Evolutionary conservation across 2,329 filamentous ascomycete genomes (phyloP), one percentile per base, ranked within the genome.

Genomic region (Pseudogymnoascus sp.): DNA sequence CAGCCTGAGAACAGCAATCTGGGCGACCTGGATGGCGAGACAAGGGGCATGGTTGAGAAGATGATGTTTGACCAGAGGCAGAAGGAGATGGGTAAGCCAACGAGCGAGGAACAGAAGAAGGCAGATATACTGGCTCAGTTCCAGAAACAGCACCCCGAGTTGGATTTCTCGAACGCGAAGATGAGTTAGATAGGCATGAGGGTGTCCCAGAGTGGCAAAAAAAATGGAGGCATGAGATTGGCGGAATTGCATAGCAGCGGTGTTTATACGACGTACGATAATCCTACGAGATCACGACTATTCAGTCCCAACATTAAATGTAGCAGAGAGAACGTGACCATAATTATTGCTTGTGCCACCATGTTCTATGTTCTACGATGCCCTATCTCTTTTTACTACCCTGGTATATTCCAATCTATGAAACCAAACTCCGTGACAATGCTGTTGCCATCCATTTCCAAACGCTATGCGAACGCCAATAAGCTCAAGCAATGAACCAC

Each of bases 31-130:
- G 93, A 98, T 73, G 95, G 95, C 65, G 90, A 96, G 82, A 99
- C 95, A 62, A 85, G 95, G 67, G 85, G 87, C 64, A 98, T 99
- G 93, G 95, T 99, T 50, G 95, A 99, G 86, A 99, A 99, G 85
- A 99, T 99, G 95, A 99, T 99, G 95, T 99, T 84, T 72, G 95
- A 99, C 79, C 95, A 99, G 82, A 83, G 90, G 69, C 93, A 98
- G 80, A 99, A 99, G 85, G 93, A 98, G 80, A 81, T 84, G 76
- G 95, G 95, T 4, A 83, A 89, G 76, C 91, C 92, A 56, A 92
- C 89, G 11, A 96, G 91, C 68, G 95, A 98, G 69, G 95, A 99
- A 80, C 88, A 96, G 83, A 91, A 93, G 82, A 98, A 98, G 84
- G 78, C 87, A 73, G 93, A 99, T 63, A 88, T 99, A 71, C 78